These are phyloP conservation scores for Suhomyces wounanorum DNA, from an alignment of 1,139 yeast species.

Conservation along the genomic window DNA sequence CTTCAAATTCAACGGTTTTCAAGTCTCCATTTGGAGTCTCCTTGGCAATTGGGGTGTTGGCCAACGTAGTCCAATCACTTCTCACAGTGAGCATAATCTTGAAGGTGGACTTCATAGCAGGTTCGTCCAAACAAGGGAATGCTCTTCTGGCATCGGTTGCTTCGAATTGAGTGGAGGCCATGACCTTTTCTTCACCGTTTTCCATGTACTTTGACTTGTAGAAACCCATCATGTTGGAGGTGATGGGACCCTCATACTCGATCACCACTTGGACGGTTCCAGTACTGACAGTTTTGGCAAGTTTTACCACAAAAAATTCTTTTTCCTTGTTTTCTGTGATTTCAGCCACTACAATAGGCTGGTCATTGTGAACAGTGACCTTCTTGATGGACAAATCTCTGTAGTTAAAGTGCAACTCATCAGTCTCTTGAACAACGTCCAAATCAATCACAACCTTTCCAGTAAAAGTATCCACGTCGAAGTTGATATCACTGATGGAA, in stretches of 20 bases:
- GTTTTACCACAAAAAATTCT: constrained; percentile 31
- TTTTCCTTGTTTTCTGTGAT: constrained; percentile 26
- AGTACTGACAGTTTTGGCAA: constrained; percentile 16
- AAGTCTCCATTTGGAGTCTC: constrained; percentile 7
- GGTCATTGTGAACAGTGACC: constrained; percentile 15
- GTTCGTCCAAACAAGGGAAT: constrained; percentile 90
- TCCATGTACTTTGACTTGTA: constrained; percentile 70
- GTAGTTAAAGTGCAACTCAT: constrained; percentile 45
- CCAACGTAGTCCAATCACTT: constrained; percentile 19
- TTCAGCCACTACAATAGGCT: constrained; percentile 14
- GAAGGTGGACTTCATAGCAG: constrained; percentile 78
- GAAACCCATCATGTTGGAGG: constrained; percentile 81
- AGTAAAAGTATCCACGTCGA: constrained; percentile 32
- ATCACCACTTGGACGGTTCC: constrained; percentile 32
- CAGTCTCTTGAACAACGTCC: constrained; percentile 31
- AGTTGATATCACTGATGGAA: constrained; percentile 39
- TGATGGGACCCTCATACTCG: constrained; percentile 49
- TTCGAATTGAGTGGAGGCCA: constrained; percentile 87
- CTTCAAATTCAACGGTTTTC: constrained; percentile 42
- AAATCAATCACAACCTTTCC: constrained; percentile 48
- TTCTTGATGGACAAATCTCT: constrained; percentile 32
- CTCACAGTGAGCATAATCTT: constrained; percentile 17
- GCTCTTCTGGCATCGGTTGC: constrained; percentile 90
- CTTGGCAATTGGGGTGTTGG: constrained; percentile 19
- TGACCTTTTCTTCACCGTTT: constrained; percentile 61